Evolutionary conservation across 306 rosid species (phyloP), one percentile per base, ranked within the genome.

Genomic region (Arachis hypogaea): DNA sequence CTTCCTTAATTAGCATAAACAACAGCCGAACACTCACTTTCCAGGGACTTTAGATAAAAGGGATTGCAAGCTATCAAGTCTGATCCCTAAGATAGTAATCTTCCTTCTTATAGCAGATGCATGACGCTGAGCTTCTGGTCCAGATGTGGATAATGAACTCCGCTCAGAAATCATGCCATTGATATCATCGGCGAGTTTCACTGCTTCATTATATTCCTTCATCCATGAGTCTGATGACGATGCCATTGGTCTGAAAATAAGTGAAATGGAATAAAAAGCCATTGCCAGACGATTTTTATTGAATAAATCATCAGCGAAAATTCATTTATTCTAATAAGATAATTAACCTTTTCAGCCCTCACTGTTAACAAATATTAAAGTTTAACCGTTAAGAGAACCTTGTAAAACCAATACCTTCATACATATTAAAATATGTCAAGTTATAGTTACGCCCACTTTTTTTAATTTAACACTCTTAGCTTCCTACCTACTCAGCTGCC

Each of bases 41-140:
- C 87, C 97, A 55, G 97, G 99, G 84, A 86, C 87, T 84, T 84
- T 87, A 16, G 87, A 70, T 76, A 92, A 68, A 79, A 85, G 88
- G 73, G 93, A 84, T 70, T 85, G 97, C 86, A 95, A 90, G 83
- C 93, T 92, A 83, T 95, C 99, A 72, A 95, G 93, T 79, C 99
- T 86, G 49, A 98, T 92, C 82, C 96, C 98, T 74, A 95, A 86
- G 80, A 95, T 95, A 49, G 98, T 90, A 79, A 87, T 92, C 83
- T 95, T 95, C 86, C 99, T 90, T 80, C 99, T 89, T 52, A 92
- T 92, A 68, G 99, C 87, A 69, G 99, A 90, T 45, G 85, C 89
- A 78, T 95, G 92, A 11, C 98, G 96, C 83, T 95, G 99, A 44
- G 88, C 69, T 50, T 95, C 99, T 45, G 98, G 97, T 62, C 99